Percentiles rank a stretch among this genome's conserved stretches.
phyloP scores from a whole-genome alignment of 2,329 filamentous ascomycete genomes.

The Trichoderma aggressivum region DNA sequence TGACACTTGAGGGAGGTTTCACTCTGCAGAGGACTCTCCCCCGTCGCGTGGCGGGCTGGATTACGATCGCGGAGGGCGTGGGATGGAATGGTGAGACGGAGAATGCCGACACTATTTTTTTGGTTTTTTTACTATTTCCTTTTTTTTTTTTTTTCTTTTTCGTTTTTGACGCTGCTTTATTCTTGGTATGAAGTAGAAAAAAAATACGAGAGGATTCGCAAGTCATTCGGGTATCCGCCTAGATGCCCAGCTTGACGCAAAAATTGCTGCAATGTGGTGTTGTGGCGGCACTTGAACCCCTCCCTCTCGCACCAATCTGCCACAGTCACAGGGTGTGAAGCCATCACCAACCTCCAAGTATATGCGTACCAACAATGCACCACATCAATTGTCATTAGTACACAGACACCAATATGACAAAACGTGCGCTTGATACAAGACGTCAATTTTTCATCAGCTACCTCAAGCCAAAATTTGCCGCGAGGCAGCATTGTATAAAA shows the following conservation, averaged over 20 bases:
- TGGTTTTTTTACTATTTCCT: slow-evolving; percentile 43
- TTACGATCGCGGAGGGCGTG: slow-evolving; percentile 62
- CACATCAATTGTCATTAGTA: background rate
- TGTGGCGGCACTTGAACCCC: background rate
- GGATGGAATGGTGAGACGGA: slow-evolving; percentile 54
- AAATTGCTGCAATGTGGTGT: background rate
- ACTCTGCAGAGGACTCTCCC: slow-evolving; percentile 70
- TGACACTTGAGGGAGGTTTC: slow-evolving; percentile 66
- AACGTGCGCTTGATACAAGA: background rate
- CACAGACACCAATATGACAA: too few relatives aligned
- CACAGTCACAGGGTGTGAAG: background rate
- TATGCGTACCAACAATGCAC: too few relatives aligned
- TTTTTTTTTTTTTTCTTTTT: slow-evolving; percentile 32
- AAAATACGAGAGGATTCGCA: background rate
- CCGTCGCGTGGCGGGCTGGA: slow-evolving; percentile 69
- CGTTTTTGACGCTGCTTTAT: background rate
- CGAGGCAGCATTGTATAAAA: slow-evolving; percentile 46
- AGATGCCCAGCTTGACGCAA: accelerated
- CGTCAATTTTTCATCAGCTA: slow-evolving; percentile 2
- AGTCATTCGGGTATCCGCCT: background rate
- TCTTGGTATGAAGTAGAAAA: too few relatives aligned
- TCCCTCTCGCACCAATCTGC: background rate
- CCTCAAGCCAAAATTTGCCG: slow-evolving; percentile 39
- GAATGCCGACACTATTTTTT: slow-evolving; percentile 47
- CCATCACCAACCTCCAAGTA: background rate